Base-by-base conservation (phyloP, 2,329 filamentous ascomycete genomes). In the Coniochaeta ligniaria region DNA sequence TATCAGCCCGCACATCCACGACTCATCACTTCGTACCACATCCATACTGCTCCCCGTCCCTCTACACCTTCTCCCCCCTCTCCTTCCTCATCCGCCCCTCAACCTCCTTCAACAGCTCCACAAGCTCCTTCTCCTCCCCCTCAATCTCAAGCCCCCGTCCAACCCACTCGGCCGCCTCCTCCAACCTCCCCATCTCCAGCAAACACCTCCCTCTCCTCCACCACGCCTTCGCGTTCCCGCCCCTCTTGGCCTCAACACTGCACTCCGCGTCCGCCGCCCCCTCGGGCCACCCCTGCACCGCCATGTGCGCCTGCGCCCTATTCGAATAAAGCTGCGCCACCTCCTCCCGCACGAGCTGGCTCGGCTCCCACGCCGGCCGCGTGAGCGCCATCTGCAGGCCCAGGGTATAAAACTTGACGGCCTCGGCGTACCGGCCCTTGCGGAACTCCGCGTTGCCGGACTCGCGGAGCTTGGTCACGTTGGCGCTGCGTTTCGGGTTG, bases 161-260 rank as follows among this genome's bases (percentile, higher is more conserved):
- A 45, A 96, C 82, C 86, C 92, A 96, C 64, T 88, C 86, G 68
- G 80, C 80, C 1, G 93, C 92, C 83, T 98, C 94, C 60, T 90
- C 86, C 69, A 91, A 76, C 63, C 94, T 76, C 1, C 90, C 89
- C 95, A 98, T 98, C 84, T 99, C 95, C 66, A 89, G 76, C 71
- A 98, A 75, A 71, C 92, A 96, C 77, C 86, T 87, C 11, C 91
- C 95, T 63, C 91, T 81, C 63, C 95, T 82, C 88, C 92, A 97
- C 92, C 94, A 98, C 0, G 88, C 93, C 84, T 98, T 98, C 1
- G 91, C 87, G 74, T 99, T 98, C 43, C 89, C 92, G 47, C 88
- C 83, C 66, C 87, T 84, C 81, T 94, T 93, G 64, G 91, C 87
- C 80, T 96, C 93, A 50, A 96, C 89, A 72, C 91, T 95, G 1